Evolutionary conservation across 805 yeast genomes (phyloP), one percentile per base, ranked within the genome.

Genomic region (Ogataea minuta): DNA sequence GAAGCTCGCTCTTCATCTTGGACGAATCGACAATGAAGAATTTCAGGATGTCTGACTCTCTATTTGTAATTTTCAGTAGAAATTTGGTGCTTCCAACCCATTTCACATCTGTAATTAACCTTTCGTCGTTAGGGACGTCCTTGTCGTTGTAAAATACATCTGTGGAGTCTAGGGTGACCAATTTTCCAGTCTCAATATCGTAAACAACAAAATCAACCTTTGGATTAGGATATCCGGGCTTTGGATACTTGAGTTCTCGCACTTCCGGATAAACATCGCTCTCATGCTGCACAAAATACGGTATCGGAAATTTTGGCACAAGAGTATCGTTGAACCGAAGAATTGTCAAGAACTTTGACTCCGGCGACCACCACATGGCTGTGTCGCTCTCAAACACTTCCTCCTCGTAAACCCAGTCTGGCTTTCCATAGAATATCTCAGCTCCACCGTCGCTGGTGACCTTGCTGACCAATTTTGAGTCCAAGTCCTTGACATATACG

Each of bases 371-470:
- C 95, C 95, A 88, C 33, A 87, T 49, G 0, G 90, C 86, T 15
- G 71, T 63, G 50, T 81, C 88, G 16, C 76, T 72, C 24, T 76
- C 78, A 37, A 84, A 72, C 1, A 88, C 93, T 60, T 88, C 96
- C 50, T 88, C 96, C 56, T 89, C 96, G 51, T 88, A 88, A 6
- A 87, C 95, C 96, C 96, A 88, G 56, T 88, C 96, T 0, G 96
- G 95, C 45, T 81, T 81, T 2, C 96, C 96, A 56, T 89, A 84
- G 63, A 88, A 87, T 6, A 86, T 68, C 46, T 77, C 71, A 1
- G 68, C 71, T 23, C 80, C 79, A 11, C 95, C 95, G 53, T 84
- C 93, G 28, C 45, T 44, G 0, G 96, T 84, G 10, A 85, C 63
- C 46, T 78, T 81, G 4, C 13, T 57, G 45, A 19, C 46, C 35